Conservation (phyloP, 768 basidiomycete species). For the Butyriboletus loyo region DNA sequence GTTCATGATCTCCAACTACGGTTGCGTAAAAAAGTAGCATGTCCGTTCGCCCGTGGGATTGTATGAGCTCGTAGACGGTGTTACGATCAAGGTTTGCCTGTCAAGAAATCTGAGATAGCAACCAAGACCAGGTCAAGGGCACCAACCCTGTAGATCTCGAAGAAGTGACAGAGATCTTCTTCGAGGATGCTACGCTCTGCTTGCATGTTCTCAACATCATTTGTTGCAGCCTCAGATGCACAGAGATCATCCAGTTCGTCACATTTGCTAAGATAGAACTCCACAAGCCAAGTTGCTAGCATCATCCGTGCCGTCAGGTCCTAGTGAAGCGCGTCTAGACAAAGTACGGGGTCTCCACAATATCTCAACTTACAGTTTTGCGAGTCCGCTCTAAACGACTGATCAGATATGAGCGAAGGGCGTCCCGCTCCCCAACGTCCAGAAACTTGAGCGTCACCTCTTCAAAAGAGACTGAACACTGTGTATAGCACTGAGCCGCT, state of each 20-base stretch:
- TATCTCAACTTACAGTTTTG: constrained; percentile 59
- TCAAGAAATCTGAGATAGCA: neutral
- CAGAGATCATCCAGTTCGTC: constrained; percentile 94
- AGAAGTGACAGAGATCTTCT: constrained; percentile 90
- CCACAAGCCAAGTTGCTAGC: constrained; percentile 97
- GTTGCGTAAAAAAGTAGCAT: constrained; percentile 89
- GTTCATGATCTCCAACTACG: constrained; percentile 73
- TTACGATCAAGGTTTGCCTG: constrained; percentile 81
- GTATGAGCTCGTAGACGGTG: constrained; percentile 90
- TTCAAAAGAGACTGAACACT: constrained; percentile 85
- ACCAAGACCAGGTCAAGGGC: neutral
- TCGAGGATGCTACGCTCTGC: constrained; percentile 81
- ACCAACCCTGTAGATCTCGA: constrained; percentile 88
- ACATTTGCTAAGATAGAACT: constrained; percentile 95
- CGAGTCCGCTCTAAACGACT: constrained; percentile 82
- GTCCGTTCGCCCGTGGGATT: constrained; percentile 89
- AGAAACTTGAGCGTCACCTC: constrained; percentile 89
- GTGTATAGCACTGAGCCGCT: constrained; percentile 89
- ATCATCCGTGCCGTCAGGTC: constrained; percentile 94
- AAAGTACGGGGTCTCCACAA: neutral
- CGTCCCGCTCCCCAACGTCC: constrained; percentile 87
- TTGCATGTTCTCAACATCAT: constrained; percentile 81
- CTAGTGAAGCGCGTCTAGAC: constrained; percentile 38
- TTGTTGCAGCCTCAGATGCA: constrained; percentile 77
- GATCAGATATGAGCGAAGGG: constrained; percentile 84